A percentile compares a stretch with the other conserved stretches of the same genome.
These are phyloP conservation scores for Erodium moschatum DNA, from an alignment of 441 rosid genomes.

Conservation along the genomic window DNA sequence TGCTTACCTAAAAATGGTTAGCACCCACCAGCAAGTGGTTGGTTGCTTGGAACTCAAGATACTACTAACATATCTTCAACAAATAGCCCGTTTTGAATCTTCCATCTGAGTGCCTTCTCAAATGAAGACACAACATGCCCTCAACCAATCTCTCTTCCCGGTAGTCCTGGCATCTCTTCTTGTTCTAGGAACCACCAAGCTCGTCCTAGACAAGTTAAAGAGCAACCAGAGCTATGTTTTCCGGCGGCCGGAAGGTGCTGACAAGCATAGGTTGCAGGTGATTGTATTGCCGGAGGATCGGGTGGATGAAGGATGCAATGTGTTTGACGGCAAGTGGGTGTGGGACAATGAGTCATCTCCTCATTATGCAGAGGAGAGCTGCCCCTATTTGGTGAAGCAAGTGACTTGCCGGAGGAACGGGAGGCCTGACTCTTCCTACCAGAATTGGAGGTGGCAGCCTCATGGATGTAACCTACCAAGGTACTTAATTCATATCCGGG, in stretches of 20 bases:
- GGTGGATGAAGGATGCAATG: slow-evolving; percentile 52
- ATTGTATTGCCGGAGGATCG: slow-evolving; percentile 47
- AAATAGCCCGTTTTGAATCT: background rate
- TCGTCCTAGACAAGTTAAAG: slow-evolving; percentile 50
- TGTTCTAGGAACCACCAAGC: slow-evolving; percentile 40
- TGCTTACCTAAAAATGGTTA: background rate
- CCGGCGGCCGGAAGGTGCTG: background rate
- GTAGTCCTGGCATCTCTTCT: slow-evolving; percentile 44
- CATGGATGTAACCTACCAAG: slow-evolving; percentile 62
- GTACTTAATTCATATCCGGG: slow-evolving; percentile 20
- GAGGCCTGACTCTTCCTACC: slow-evolving; percentile 69
- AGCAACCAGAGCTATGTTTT: slow-evolving; percentile 33
- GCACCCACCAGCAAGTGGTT: slow-evolving; percentile 2
- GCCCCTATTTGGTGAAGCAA: slow-evolving; percentile 85
- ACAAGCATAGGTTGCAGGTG: slow-evolving; percentile 23
- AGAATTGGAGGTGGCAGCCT: slow-evolving; percentile 36
- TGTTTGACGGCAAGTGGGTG: slow-evolving; percentile 70
- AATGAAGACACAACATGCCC: background rate
- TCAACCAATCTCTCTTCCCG: slow-evolving; percentile 44
- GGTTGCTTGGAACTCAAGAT: background rate
- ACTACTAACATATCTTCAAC: background rate
- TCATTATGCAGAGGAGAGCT: slow-evolving; percentile 59
- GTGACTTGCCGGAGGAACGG: slow-evolving; percentile 72
- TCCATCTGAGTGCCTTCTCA: background rate
- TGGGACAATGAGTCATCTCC: slow-evolving; percentile 72